phyloP scores from a whole-genome alignment of 306 rosid genomes.

The Dryas octopetala region DNA sequence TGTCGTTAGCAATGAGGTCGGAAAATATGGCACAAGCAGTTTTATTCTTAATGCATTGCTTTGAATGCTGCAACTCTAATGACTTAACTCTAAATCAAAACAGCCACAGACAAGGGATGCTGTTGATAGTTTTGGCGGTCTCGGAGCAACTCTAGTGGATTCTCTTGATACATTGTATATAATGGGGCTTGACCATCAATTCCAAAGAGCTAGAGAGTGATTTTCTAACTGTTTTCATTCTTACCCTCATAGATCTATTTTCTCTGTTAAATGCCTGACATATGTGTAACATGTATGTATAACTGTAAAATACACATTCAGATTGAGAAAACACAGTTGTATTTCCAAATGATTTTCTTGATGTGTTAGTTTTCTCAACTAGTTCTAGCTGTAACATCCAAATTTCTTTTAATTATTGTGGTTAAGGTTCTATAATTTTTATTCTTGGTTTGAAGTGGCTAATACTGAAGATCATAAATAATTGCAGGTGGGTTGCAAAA shows the following conservation, averaged over 20 bases:
- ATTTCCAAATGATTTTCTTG: neutral
- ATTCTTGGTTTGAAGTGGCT: neutral
- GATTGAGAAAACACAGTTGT: neutral
- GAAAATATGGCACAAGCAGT: neutral
- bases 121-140: constrained; percentile 54
- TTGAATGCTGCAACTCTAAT: constrained; percentile 17
- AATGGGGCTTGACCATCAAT: constrained; percentile 68
- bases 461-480: constrained; percentile 12
- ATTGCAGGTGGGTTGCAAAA: constrained; percentile 63
- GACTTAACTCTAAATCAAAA: constrained; percentile 27
- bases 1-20: neutral
- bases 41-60: neutral
- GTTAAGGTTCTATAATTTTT: neutral
- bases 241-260: constrained; percentile 3
- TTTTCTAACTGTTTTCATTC: constrained; percentile 14
- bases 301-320: neutral
- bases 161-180: constrained; percentile 64
- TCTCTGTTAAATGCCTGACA: neutral
- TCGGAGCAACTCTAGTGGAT: constrained; percentile 68
- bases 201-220: constrained; percentile 63
- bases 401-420: neutral
- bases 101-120: constrained; percentile 57
- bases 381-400: neutral
- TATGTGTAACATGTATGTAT: neutral
- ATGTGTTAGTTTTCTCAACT: neutral